Evolutionary conservation across 495 filamentous ascomycete genomes (phyloP).

Genomic region (Oleoguttula mirabilis): DNA sequence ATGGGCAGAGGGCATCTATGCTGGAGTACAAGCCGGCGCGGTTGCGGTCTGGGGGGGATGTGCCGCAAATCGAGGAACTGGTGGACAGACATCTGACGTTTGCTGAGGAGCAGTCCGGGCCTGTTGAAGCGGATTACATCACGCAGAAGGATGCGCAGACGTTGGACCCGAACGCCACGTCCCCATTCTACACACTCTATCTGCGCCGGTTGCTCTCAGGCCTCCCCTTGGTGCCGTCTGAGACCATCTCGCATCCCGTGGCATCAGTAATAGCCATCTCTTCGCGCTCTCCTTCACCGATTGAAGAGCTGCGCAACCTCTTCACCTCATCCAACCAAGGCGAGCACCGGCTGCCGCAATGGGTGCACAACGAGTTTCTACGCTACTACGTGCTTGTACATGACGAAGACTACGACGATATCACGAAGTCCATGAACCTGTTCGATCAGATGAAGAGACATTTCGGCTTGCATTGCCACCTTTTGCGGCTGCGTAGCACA

Average conservation of each 20-base stretch:
- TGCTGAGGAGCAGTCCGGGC: conserved; percentile 30
- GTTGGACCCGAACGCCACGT: conserved; percentile 25
- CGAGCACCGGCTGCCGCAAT: conserved; percentile 54
- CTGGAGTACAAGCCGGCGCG: conserved; percentile 19
- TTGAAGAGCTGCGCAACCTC: conserved; percentile 70
- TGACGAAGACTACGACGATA: conserved; percentile 88
- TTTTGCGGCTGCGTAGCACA: conserved; percentile 70
- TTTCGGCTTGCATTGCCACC: conserved; percentile 89
- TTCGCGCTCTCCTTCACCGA: conserved; percentile 64
- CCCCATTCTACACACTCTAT: conserved; percentile 68
- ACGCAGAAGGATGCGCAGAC: conserved; percentile 20
- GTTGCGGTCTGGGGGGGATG: conserved; percentile 34
- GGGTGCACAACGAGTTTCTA: conserved; percentile 79
- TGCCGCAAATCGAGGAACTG: conserved; percentile 50
- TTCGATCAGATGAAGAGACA: conserved; percentile 98
- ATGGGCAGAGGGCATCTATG: conserved; percentile 19
- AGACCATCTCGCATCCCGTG: conserved; percentile 89
- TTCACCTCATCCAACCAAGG: conserved; percentile 67
- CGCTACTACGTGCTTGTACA: conserved; percentile 96
- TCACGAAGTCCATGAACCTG: conserved; percentile 69
- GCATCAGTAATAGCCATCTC: conserved; percentile 94
- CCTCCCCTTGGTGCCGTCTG: conserved; percentile 62
- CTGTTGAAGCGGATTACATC: conserved; percentile 27
- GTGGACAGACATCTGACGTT: conserved; percentile 39
- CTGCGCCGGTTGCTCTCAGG: conserved; percentile 72